Evolutionary conservation across 106 monocot species (phyloP), one percentile per base, ranked within the genome.

Genomic region (Allium cepa): DNA sequence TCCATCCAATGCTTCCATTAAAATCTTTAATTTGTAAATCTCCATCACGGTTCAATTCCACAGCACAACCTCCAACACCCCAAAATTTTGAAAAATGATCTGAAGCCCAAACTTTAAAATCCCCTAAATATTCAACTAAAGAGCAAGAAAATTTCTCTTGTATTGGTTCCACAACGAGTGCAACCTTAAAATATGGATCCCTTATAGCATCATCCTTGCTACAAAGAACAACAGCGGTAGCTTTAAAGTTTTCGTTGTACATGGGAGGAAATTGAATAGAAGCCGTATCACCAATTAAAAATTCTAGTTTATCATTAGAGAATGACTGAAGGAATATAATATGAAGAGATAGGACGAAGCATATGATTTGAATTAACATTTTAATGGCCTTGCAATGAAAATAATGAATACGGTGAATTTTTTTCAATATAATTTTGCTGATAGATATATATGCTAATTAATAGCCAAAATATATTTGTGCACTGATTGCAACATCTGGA

Each of bases 91-190:
- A 64, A 10, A 51, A 8, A 60, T 79, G 81, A 53, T 88, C 84
- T 0, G 87, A 84, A n/a, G 69, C 70, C 87, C 87, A 88, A 13
- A 81, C 87, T 59, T 76, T 84, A 11, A 76, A 10, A 27, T 76
- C 75, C n/a, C 75, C 78, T 14, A 84, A 51, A 14, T 80, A 45
- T 16, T 84, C 78, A 6, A 68, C 68, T 17, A 88, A 48, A 0
- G 76, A 70, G 59, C 87, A 88, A 17, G 59, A 58, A 62, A 69
- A 77, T 12, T 26, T 12, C 55, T 62, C 65, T 12, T 57, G 16
- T 12, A 53, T 10, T 14, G 80, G 78, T 72, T 84, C 87, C 9
- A 84, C 27, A 49, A 65, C 73, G 52, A 88, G 10, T 14, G 78
- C 84, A 4, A 63, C 80, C 52, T 49, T 71, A 66, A 88, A 81